Evolutionary conservation across 176 grass and related monocot genomes (phyloP).

Genomic region (Guadua angustifolia): DNA sequence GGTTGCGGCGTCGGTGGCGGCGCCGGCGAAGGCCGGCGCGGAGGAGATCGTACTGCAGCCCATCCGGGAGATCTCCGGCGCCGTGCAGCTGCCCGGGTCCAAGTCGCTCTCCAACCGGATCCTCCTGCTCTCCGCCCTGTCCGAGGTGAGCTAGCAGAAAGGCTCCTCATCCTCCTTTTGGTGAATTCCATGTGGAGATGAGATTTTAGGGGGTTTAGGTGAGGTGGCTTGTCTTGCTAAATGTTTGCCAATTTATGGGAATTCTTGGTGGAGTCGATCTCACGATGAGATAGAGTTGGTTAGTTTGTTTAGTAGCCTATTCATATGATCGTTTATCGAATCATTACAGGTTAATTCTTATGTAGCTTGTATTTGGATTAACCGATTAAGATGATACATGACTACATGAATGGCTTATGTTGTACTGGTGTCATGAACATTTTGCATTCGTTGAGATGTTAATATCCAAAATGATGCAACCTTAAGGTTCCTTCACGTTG

Average conservation of each 20-base stretch:
- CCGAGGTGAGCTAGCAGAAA: constrained; percentile 56
- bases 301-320: background rate
- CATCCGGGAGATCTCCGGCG: constrained; percentile 91
- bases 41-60: constrained; percentile 90
- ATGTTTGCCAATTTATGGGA: background rate
- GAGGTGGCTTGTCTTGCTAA: background rate
- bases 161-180: background rate
- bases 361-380: background rate
- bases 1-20: constrained; percentile 50
- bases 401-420: background rate
- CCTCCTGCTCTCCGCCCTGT: constrained; percentile 86
- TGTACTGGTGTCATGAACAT: background rate
- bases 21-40: constrained; percentile 51
- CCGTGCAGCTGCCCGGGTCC: constrained; percentile 83
- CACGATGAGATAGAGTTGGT: background rate
- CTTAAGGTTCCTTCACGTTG: background rate
- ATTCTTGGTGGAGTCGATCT: background rate
- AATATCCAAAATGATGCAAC: background rate
- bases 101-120: constrained; percentile 99
- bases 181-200: background rate
- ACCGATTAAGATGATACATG: background rate
- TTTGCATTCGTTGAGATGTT: background rate
- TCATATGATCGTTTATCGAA: background rate
- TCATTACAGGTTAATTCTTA: background rate
- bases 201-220: constrained; percentile 35